Base-by-base conservation (phyloP, 768 basidiomycete genomes). In the Termitomyces sp. region DNA sequence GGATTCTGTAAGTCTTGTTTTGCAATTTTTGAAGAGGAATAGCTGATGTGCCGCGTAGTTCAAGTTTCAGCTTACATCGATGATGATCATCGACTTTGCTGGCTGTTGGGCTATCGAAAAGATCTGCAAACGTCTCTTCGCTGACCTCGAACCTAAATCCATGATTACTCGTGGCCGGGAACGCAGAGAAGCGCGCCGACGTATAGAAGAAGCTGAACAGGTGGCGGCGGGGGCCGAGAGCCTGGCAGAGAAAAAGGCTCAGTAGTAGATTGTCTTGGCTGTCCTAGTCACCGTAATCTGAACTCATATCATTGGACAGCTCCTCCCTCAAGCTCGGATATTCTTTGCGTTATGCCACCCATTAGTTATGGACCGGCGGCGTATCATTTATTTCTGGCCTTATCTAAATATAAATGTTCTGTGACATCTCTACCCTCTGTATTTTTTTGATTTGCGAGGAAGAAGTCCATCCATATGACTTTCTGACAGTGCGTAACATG, bases 81-180 rank as follows among this genome's bases (percentile, higher is more conserved):
- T 85, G 44, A 99, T 99, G 97, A 65, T 91, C 30, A 70, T 87
- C 49, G 97, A 99, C 73, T 97, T 97, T 62, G 83, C 72, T 6
- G 93, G 92, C 0, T 98, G 95, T 67, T 98, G 84, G 82, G 64
- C 87, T 47, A 81, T 97, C 48, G 95, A 99, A 70, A 79, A 79
- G 50, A 69, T 76, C 7, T 95, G 94, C 79, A 98, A 98, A 72
- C 74, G 79, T 48, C 70, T 95, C 30, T 96, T 98, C 71, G 94
- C 95, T 12, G 86, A 92, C 64, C 77, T 96, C 20, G 88, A 93
- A 67, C 94, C 95, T 2, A 91, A 89, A 68, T 73, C 79, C 44
- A 85, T 98, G 81, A 79, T 98, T 49, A 93, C 91, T 0, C 82
- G 87, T 5, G 95, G 95, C 4, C 77, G 89, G 44, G 92, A 95